phyloP scores from a whole-genome alignment of 2,329 filamentous ascomycete genomes.

The Colletotrichum cereale region DNA sequence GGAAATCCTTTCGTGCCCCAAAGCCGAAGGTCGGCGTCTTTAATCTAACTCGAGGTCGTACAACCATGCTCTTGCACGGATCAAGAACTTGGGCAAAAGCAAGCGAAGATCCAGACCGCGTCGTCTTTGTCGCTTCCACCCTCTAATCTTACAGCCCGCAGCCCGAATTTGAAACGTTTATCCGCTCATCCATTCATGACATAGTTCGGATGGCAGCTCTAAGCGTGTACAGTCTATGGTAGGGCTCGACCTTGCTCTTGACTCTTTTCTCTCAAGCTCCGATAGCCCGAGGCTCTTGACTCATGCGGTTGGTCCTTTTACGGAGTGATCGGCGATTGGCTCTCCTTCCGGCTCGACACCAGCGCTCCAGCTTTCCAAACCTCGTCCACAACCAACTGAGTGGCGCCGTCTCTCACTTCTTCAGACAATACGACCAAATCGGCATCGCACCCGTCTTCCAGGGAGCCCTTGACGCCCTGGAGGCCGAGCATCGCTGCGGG shows the following conservation, averaged over 20 bases:
- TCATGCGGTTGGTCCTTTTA: slow-evolving; percentile 6
- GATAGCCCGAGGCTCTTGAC: background rate
- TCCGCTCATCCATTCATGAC: slow-evolving; percentile 11
- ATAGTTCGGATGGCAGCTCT: slow-evolving; percentile 18
- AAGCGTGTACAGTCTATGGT: slow-evolving; percentile 17
- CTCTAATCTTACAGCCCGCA: background rate
- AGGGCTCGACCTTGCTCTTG: background rate
- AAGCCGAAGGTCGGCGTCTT: background rate
- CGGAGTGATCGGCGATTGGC: slow-evolving; percentile 26
- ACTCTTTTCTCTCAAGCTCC: background rate
- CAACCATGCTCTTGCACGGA: background rate
- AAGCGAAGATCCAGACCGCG: slow-evolving; percentile 6
- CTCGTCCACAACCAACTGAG: slow-evolving; percentile 74
- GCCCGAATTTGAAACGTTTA: background rate
- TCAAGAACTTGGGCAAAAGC: background rate
- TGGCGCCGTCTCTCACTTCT: slow-evolving; percentile 56
- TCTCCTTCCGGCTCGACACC: slow-evolving; percentile 52
- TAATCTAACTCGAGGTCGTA: background rate
- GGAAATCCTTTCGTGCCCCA: background rate
- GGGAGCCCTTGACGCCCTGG: slow-evolving; percentile 73
- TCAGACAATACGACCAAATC: slow-evolving; percentile 78
- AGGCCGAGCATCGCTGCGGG: slow-evolving; percentile 83
- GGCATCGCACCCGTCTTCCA: slow-evolving; percentile 74
- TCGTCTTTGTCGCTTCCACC: background rate
- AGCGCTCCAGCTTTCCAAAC: slow-evolving; percentile 83